Evolutionary conservation across 768 basidiomycete species (phyloP), one percentile per base, ranked within the genome.

Genomic region (Suillus subluteus): DNA sequence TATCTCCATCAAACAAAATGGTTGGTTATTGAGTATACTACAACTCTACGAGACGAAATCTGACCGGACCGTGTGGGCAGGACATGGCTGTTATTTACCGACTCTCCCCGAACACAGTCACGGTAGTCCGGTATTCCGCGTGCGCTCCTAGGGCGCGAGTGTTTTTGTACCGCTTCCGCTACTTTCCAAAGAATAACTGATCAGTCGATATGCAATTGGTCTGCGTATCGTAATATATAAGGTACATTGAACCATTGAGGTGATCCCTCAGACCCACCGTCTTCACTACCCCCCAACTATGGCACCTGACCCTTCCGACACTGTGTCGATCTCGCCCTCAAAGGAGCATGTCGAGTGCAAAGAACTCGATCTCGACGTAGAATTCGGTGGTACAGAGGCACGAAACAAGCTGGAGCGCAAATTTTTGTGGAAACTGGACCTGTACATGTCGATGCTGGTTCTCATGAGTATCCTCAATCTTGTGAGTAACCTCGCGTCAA

Each of bases 401-500:
- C 81, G 87, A 62, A 78, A 73, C 67, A 75, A 54, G 43, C 76
- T 89, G 21, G 88, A 89, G 75, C 82, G 78, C 68, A 84, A 79
- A 68, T 78, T 90, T 15, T 70, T 88, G 62, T 73, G 78, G 69
- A 89, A 89, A 72, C 68, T 90, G 52, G 87, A 89, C 69, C 65
- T 83, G 48, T 80, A 86, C 32, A 86, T 88, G 85, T 81, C 82
- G 54, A 83, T 87, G 56, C 68, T 87, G 67, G 76, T 87, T 40
- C 62, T 77, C n/a, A 78, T 81, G 30, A 79, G 80, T 56, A 79
- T 81, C 46, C 62, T 79, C 11, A 81, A 80, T 68, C 79, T 76
- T 43, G 78, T 80, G 55, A 63, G 69, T 56, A n/a, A 18, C 56
- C 35, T 61, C 11, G 9, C 40, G 8, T 54, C 30, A 4, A 54